Evolutionary conservation across 805 yeast genomes (phyloP), one percentile per base, ranked within the genome.

Genomic region (Nakazawaea ishiwadae): DNA sequence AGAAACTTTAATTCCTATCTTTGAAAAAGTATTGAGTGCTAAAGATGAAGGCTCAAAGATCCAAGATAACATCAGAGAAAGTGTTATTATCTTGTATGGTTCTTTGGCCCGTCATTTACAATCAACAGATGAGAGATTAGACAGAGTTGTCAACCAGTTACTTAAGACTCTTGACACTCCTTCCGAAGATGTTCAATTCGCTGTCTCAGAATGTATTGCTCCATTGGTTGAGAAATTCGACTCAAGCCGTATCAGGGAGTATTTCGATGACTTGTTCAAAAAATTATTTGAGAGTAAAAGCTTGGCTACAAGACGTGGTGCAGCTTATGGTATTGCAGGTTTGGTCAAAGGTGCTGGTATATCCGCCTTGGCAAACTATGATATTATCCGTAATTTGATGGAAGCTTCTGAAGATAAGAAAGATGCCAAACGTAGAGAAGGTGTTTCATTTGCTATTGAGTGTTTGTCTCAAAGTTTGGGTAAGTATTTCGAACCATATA

Each of bases 291-390:
- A 62, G 7, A 79, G 78, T 2, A 64, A 65, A 24, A 50, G 63
- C 2, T 54, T 67, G 29, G 73, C 75, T 1, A 67, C 70, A n/a
- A 74, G 96, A 56, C 75, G 91, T 49, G 99, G 98, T 55, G 91
- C 96, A 2, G 98, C 98, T 1, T 89, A 86, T 65, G 99, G 98
- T 60, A 74, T 93, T 51, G 85, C 98, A 17, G 99, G 99, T 48
- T 63, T 93, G 34, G 91, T 85, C 3, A 83, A 86, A 55, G 99
- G 99, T 44, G 74, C 79, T 17, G 99, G 99, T 50, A 78, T 93
- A 40, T 72, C 78, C 45, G 73, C 95, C 0, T 65, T 93, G 39
- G 73, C 86, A 9, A 82, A 83, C 37, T 79, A 76, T 55, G 96
- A 87, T 52, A 72, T 93, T 32, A 79, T 88, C 44, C 73, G 96